phyloP scores from a whole-genome alignment of 176 grass and related monocot genomes.

The Cenchrus americanus region DNA sequence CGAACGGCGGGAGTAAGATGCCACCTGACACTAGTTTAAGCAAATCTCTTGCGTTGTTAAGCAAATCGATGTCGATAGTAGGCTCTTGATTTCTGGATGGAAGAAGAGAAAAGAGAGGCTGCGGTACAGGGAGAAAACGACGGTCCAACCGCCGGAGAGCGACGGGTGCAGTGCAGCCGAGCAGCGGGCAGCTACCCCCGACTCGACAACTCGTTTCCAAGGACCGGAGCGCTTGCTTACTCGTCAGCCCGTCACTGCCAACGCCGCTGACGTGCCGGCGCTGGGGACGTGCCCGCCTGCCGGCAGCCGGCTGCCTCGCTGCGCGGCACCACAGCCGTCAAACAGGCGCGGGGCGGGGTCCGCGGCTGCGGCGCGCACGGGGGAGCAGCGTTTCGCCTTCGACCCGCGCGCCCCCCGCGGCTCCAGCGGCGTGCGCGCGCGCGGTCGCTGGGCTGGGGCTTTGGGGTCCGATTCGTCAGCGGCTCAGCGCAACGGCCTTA shows the following conservation, averaged over 20 bases:
- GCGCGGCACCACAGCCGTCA: neutral
- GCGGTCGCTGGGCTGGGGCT: neutral
- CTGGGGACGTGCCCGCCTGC: neutral
- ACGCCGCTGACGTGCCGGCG: neutral
- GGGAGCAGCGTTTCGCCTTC: neutral
- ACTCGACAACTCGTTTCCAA: conserved; percentile 32
- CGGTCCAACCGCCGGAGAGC: neutral
- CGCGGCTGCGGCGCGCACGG: neutral
- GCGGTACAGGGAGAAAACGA: neutral
- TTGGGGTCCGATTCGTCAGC: neutral
- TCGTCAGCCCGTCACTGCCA: neutral
- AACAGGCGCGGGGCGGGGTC: neutral
- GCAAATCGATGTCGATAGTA: neutral
- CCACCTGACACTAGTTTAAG: neutral
- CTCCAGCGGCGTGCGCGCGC: neutral
- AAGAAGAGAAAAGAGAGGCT: too few relatives aligned
- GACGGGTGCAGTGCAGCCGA: neutral
- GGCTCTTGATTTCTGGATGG: neutral
- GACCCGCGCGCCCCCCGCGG: neutral
- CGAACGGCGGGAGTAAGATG: too few relatives aligned
- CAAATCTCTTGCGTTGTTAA: too few relatives aligned
- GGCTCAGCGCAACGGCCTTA: too few relatives aligned
- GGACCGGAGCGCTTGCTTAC: neutral
- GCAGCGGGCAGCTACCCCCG: neutral
- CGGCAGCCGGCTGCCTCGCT: too few relatives aligned